Evolutionary conservation across 1,284 basidiomycete genomes (phyloP), one percentile per base, ranked within the genome.

Genomic region (Ustilago bromivora): DNA sequence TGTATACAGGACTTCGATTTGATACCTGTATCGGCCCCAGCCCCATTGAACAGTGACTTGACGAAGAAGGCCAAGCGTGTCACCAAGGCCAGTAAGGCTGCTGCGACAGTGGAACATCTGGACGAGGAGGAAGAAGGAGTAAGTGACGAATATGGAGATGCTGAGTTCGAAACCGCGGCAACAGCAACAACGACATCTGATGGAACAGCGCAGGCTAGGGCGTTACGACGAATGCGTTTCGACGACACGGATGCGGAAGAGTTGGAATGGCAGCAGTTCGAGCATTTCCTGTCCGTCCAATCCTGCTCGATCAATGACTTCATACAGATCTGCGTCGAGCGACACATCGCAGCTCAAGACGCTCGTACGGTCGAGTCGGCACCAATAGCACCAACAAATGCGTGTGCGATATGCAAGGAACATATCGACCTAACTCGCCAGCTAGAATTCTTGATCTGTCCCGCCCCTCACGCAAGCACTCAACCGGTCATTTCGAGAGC

Each of bases 191-290:
- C 34, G 0, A 4, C 13, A 6, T 31, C 47, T 28, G 31, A 31
- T 19, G 53, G 15, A 13, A 38, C 35, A 17, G 17, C 53, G 23
- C 34, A 19, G 47, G 11, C 47, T n/a, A 49, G n/a, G 12, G 8
- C 31, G 38, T 13, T 49, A n/a, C 58, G 66, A 15, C 51, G 67
- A 40, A 57, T 71, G 71, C 40, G 68, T 12, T 69, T 67, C 51
- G 61, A 66, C 46, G 71, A 78, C 19, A 52, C 64, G 23, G 61
- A 78, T 28, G 46, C 47, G 12, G 70, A 69, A 55, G 76, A 78
- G 40, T 38, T 40, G 40, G 76, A 78, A 38, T 75, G 71, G 76
- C 53, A 51, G 19, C 67, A 62, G 7, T 67, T 71, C n/a, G 62
- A 65, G 19, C 15, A 51, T 1, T 15, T 31, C 4, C 53, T 73